Evolutionary conservation across 192 early-diverging fungal species (phyloP), one percentile per base, ranked within the genome.

Genomic region (Coemansia sp.): DNA sequence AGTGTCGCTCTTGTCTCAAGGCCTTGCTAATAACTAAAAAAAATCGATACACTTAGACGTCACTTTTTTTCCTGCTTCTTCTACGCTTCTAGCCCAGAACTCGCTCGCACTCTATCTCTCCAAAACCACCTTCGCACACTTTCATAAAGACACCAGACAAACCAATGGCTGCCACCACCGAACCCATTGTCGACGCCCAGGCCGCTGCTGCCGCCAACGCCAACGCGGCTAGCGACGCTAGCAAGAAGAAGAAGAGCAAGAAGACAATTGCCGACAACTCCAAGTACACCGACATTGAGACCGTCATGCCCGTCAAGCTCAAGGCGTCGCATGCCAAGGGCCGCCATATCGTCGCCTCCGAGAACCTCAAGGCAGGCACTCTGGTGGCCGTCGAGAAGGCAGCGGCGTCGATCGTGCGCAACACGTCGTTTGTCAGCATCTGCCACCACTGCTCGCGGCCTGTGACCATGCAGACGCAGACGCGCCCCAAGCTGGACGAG

Each of bases 271-370:
- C 73, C 17, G 73, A 77, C 67, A 77, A 77, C 59, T 58, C 42
- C 42, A 61, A 55, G 62, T 77, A 77, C 49, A 45, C 52, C n/a
- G 61, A 52, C 33, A 39, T 62, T 15, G 67, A 77, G 49, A 4
- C 32, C 14, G 62, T 56, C 18, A 50, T 70, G 62, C 73, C 73
- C 5, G 50, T 77, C 24, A 32, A 29, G 20, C 37, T 77, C 25
- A 66, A 56, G 55, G 61, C 67, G 38, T 77, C 73, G 23, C 60
- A 79, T 11, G 74, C 73, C 51, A 80, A 80, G 63, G 83, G 81
- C 8, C 74, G 80, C 4, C 78, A 80, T 42, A 73, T 72, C 3
- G 66, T 72, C 4, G 78, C 83, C 1, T 34, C 72, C 19, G 58
- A 60, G 36, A 55, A 67, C 19, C 44, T 85, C 3, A 32, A 55